A percentile compares a stretch with the other conserved stretches of the same genome.
These are phyloP conservation scores for Gracilaria caudata DNA, from an alignment of 23 red algal species.

Conservation along the genomic window DNA sequence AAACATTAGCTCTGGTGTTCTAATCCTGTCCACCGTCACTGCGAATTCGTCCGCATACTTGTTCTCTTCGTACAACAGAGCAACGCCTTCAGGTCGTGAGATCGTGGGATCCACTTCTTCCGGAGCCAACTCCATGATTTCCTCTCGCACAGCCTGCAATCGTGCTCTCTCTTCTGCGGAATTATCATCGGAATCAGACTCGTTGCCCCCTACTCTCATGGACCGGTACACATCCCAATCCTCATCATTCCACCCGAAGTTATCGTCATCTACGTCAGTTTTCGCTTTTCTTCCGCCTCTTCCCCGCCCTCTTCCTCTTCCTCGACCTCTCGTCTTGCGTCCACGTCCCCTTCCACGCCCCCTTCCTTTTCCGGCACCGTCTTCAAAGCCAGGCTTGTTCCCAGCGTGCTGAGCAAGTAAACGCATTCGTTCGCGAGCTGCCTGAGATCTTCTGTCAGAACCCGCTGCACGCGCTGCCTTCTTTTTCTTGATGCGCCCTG, in stretches of 20 bases:
- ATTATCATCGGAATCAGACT: conserved; percentile 66
- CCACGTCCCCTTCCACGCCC: conserved; percentile 32
- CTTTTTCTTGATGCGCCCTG: conserved; percentile 62
- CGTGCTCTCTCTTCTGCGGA: conserved; percentile 56
- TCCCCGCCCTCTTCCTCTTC: conserved; percentile 45
- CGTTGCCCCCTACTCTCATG: conserved; percentile 59
- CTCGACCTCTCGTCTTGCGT: conserved; percentile 18
- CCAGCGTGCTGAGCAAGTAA: conserved; percentile 74
- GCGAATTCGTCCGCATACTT: conserved; percentile 51
- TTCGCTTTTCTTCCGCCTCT: conserved; percentile 35
- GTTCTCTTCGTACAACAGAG: conserved; percentile 64
- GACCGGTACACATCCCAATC: conserved; percentile 89
- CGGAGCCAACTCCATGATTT: conserved; percentile 73
- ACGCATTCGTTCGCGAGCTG: conserved; percentile 75
- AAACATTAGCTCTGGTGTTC: conserved; percentile 71
- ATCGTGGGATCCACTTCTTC: conserved; percentile 64
- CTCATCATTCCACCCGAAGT: conserved; percentile 76
- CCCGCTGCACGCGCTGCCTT: conserved; percentile 67
- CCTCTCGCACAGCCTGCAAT: conserved; percentile 52
- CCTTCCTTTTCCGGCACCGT: conserved; percentile 35
- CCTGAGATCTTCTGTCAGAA: conserved; percentile 70
- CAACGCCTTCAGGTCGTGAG: conserved; percentile 43
- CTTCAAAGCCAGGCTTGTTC: conserved; percentile 38
- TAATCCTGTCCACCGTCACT: conserved; percentile 64
- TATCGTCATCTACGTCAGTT: conserved; percentile 60